Evolutionary conservation across 306 rosid genomes (phyloP).

Genomic region (Lathyrus sativus): DNA sequence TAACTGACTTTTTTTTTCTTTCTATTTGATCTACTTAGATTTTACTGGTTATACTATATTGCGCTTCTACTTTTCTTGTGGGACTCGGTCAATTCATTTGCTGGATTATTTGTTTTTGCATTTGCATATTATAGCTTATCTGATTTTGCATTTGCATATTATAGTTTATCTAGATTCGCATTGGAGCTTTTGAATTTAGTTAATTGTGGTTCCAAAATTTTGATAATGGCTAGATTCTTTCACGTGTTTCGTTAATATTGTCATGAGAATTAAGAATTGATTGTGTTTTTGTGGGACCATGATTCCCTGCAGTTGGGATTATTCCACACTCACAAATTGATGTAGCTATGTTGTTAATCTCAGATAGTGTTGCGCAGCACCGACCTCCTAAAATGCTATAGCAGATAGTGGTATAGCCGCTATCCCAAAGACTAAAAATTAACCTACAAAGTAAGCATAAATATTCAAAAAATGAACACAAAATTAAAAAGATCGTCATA

Average conservation of each 20-base stretch:
- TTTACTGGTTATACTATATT: not conserved
- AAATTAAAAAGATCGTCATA: too few species aligned
- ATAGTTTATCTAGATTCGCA: not conserved
- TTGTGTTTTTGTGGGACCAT: not conserved
- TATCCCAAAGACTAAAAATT: too few species aligned
- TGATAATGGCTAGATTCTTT: slow-evolving; percentile 3
- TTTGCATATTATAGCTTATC: not conserved
- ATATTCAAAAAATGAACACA: too few species aligned
- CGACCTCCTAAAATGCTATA: too few species aligned
- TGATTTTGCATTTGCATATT: not conserved
- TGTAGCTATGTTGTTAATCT: too few species aligned
- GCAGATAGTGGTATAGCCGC: too few species aligned
- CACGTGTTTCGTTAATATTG: not conserved
- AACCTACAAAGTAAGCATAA: too few species aligned
- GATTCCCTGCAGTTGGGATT: not conserved
- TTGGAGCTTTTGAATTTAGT: slow-evolving; percentile 28
- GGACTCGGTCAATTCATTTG: slow-evolving; percentile 7
- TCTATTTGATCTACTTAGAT: not conserved
- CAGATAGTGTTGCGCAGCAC: too few species aligned
- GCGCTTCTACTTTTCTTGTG: not conserved
- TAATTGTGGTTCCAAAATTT: not conserved
- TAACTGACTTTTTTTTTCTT: not conserved
- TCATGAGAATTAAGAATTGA: not conserved
- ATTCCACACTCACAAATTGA: not conserved
- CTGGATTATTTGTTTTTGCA: slow-evolving; percentile 10